Percentiles rank a stretch among this genome's conserved stretches.
Conservation (phyloP, 2,329 filamentous ascomycete species). For the Arachnopeziza araneosa region DNA sequence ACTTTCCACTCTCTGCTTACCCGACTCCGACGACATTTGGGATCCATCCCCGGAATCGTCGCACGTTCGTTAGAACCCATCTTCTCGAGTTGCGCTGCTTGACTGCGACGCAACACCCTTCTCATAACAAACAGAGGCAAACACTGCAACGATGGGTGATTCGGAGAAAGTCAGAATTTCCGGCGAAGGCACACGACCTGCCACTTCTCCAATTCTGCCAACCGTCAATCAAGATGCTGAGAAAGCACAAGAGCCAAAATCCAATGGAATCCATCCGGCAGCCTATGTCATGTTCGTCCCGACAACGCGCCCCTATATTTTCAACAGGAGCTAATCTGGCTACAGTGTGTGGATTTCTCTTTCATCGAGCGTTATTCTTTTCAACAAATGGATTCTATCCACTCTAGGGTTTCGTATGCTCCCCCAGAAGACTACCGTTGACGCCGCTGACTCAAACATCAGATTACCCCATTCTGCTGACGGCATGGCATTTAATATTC, state of each 20-base stretch:
- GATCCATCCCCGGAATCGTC: conserved; percentile 2
- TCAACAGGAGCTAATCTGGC: conserved; percentile 9
- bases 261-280: conserved; percentile 46
- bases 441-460: conserved; percentile 28
- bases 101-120: conserved; percentile 14
- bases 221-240: conserved; percentile 65
- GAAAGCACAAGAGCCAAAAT: conserved; percentile 53
- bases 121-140: conserved; percentile 8
- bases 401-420: conserved; percentile 74
- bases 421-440: background rate
- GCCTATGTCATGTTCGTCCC: conserved; percentile 68
- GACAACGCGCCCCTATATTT: background rate
- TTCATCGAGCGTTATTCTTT: conserved; percentile 91
- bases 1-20: background rate
- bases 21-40: conserved; percentile 3
- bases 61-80: conserved; percentile 9
- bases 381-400: conserved; percentile 98
- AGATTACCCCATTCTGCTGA: conserved; percentile 76
- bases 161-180: conserved; percentile 76
- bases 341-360: conserved; percentile 82
- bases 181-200: conserved; percentile 63
- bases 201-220: conserved; percentile 61
- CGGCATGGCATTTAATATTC: conserved; percentile 92
- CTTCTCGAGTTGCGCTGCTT: conserved; percentile 10
- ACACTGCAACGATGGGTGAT: conserved; percentile 51